Base-by-base conservation (phyloP, 192 early-diverging fungal species). In the Anaeromyces robustus region DNA sequence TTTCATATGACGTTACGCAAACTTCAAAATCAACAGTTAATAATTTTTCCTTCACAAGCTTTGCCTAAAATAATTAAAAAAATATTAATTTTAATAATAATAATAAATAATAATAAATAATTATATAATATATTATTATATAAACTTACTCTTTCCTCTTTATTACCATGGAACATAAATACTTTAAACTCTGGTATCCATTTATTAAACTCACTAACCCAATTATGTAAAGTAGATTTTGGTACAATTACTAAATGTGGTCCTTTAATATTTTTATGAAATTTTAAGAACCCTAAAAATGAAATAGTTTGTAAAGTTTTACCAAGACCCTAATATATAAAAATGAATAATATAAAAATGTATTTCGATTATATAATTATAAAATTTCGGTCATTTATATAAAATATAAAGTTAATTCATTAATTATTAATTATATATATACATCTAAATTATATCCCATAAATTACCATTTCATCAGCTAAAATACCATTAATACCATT, bases 401-500 rank as follows among this genome's bases (percentile, higher is more conserved):
- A n/a, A n/a, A n/a, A n/a, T n/a, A n/a, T n/a, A n/a, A n/a, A n/a
- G n/a, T n/a, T n/a, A n/a, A n/a, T n/a, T n/a, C n/a, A n/a, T n/a
- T n/a, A n/a, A n/a, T n/a, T n/a, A 37, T 29, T 29, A 29, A 37
- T 79, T 79, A 68, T 41, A 79, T 80, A 34, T 30, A n/a, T 29
- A 32, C 31, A 77, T 29, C 59, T 30, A n/a, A 68, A 31, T n/a
- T n/a, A n/a, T 41, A 29, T 30, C 31, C 14, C 30, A 79, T 30
- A 29, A 79, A 29, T 83, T 30, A 93, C 93, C 96, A 98, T 97
- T 86, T 98, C 96, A 86, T 98, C 97, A n/a, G 97, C 96, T 34
- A 99, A 85, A 79, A 98, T 97, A 29, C 97, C 97, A 84, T 99
- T 99, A 85, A 99, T 95, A n/a, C 95, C 95, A 84, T 99, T 97